Conservation (phyloP, 2,329 filamentous ascomycete species). For the Aspergillus felis region DNA sequence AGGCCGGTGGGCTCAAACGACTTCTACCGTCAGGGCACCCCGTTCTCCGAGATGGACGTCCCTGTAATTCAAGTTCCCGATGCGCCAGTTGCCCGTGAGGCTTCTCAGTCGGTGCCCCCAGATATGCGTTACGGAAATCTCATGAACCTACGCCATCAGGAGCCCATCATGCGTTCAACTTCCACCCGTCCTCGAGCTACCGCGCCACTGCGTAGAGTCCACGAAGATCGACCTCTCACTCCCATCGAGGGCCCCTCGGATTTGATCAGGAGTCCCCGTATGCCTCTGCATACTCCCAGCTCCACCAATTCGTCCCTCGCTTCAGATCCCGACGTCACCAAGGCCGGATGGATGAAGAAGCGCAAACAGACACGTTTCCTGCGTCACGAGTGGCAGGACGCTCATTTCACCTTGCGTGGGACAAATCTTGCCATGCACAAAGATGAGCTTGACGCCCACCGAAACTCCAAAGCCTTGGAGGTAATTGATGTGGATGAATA, state of each 20-base stretch:
- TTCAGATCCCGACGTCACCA: background rate
- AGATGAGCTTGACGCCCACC: slow-evolving; percentile 20
- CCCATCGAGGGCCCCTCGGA: no score
- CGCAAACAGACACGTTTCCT: slow-evolving; percentile 65
- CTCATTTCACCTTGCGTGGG: slow-evolving; percentile 78
- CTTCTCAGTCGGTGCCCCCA: slow-evolving; percentile 86
- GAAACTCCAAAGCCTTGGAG: slow-evolving; percentile 54
- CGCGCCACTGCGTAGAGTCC: no score
- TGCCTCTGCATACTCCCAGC: no score
- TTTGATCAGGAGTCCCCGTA: no score
- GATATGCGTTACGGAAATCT: slow-evolving; percentile 74
- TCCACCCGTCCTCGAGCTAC: no score
- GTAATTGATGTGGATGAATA: slow-evolving; percentile 66
- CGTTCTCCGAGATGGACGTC: slow-evolving; percentile 86
- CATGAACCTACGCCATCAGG: slow-evolving; percentile 9
- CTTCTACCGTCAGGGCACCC: slow-evolving; percentile 53
- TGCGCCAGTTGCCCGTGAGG: slow-evolving; percentile 71
- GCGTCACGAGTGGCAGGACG: slow-evolving; percentile 88
- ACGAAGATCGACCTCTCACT: no score
- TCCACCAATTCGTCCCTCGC: no score
- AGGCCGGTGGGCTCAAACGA: background rate
- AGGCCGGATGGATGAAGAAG: slow-evolving; percentile 59
- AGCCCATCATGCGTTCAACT: no score
- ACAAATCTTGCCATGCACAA: slow-evolving; percentile 52
- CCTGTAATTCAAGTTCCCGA: slow-evolving; percentile 70